These are phyloP conservation scores for Ligustrum vulgare DNA, from an alignment of 257 asterid species.

Conservation along the genomic window DNA sequence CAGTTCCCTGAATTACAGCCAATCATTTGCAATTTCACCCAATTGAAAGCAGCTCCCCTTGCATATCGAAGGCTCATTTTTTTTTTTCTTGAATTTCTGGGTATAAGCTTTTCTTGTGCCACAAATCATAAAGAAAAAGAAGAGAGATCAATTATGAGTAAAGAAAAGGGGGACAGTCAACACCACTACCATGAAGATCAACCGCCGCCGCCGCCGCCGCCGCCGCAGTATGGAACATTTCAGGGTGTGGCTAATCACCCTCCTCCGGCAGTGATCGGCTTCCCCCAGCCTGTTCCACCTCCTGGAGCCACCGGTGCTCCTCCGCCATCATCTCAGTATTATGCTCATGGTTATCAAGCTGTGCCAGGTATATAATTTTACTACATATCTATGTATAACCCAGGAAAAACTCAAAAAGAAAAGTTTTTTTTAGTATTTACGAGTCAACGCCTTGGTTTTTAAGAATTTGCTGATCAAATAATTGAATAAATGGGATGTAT, in stretches of 20 bases:
- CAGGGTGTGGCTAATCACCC: slow-evolving; percentile 79
- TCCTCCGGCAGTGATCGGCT: slow-evolving; percentile 66
- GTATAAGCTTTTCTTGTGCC: background rate
- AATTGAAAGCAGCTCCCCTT: background rate
- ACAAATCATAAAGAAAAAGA: background rate
- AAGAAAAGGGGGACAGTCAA: slow-evolving; percentile 44
- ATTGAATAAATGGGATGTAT: slow-evolving; percentile 11
- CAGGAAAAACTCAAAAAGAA: background rate
- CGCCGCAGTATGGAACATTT: slow-evolving; percentile 78
- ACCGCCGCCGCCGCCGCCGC: slow-evolving; percentile 25
- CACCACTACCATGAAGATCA: slow-evolving; percentile 26
- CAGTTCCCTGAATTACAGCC: background rate
- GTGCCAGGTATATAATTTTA: slow-evolving; percentile 55
- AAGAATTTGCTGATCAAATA: slow-evolving; percentile 21
- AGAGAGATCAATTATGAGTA: slow-evolving; percentile 44
- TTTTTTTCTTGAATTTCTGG: background rate
- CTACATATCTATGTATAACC: background rate
- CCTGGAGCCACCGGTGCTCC: slow-evolving; percentile 61
- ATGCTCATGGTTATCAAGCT: slow-evolving; percentile 79
- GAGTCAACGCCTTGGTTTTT: slow-evolving; percentile 11
- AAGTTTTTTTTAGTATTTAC: background rate
- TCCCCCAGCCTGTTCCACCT: slow-evolving; percentile 89
- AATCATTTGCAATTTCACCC: background rate
- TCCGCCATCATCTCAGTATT: slow-evolving; percentile 46
- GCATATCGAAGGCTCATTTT: background rate